phyloP scores from a whole-genome alignment of 192 early-diverging fungal genomes.

The Umbelopsis sp. region DNA sequence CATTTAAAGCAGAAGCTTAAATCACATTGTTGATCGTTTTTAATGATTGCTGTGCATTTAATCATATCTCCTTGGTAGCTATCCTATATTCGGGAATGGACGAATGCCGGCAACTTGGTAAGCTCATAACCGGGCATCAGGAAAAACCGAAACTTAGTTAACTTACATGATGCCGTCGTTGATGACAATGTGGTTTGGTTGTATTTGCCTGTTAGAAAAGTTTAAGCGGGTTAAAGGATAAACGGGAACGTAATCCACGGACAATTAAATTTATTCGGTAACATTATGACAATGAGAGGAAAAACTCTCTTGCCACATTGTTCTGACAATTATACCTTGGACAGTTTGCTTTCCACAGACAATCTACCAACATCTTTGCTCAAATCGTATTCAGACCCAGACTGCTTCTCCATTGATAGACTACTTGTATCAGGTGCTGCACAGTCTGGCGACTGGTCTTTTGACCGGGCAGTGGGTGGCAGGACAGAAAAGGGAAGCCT shows the following conservation, averaged over 20 bases:
- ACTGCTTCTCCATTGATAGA: neutral
- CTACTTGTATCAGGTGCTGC: neutral
- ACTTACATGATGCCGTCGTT: slow-evolving; percentile 6
- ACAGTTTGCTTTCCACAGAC: neutral
- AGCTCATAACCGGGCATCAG: neutral
- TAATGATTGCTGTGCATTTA: slow-evolving; percentile 1
- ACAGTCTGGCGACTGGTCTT: neutral
- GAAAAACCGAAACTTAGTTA: neutral
- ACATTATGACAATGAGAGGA: too few species aligned
- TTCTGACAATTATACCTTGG: neutral
- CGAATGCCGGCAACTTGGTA: neutral
- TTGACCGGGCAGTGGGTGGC: slow-evolving; percentile 7
- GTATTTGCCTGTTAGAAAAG: neutral
- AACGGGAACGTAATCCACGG: neutral
- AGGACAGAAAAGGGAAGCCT: slow-evolving; percentile 12
- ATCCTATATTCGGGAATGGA: neutral
- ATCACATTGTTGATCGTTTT: slow-evolving; percentile 14
- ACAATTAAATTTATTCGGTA: neutral
- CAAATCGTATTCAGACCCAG: neutral
- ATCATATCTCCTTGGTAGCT: neutral
- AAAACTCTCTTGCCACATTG: neutral
- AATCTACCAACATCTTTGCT: neutral
- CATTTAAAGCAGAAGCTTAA: neutral
- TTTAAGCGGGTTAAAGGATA: neutral
- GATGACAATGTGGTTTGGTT: slow-evolving; percentile 2